Base-by-base conservation (phyloP, 106 monocot genomes). In the Dioscorea dumetorum region DNA sequence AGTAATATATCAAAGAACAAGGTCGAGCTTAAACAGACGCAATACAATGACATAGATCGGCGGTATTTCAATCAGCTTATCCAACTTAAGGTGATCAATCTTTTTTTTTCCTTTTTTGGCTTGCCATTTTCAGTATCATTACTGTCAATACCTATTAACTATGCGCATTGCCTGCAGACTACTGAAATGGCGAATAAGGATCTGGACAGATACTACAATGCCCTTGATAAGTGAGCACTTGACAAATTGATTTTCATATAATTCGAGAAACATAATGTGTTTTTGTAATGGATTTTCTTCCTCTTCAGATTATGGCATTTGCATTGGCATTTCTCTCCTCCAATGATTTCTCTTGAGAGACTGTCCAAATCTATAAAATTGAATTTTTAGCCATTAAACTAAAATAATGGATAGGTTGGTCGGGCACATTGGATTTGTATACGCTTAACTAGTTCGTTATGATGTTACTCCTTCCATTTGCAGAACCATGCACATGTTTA, bases 151-250 rank as follows among this genome's bases (percentile, higher is more conserved):
- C 15, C 3, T 66, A 67, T 57, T 33, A 34, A 31, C 60, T 24
- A 48, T 35, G 11, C 56, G 22, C 32, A 68, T 80, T 74, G 31
- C 2, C 75, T 84, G 50, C 79, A 99, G 97, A 99, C 97, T 53
- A 83, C 87, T 73, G 97, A 99, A 83, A 99, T 99, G 97, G 97
- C 97, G 72, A 99, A 99, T 57, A 99, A 99, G 79, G 97, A 99
- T 67, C 75, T 99, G 71, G 97, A 99, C 53, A 76, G 84, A 76
- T 99, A 99, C 76, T 83, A 99, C 74, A 85, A 70, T 75, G 97
- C 97, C 52, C 84, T 99, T 71, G 97, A 99, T 67, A 99, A 99
- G 97, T 99, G 63, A 87, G 90, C 57, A 62, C 57, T 75, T 50
- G 15, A 35, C 24, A 33, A 17, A 17, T 49, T 67, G 5, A 60